Evolutionary conservation across 2,329 filamentous ascomycete genomes (phyloP).

Genomic region (Coleophoma crateriformis): DNA sequence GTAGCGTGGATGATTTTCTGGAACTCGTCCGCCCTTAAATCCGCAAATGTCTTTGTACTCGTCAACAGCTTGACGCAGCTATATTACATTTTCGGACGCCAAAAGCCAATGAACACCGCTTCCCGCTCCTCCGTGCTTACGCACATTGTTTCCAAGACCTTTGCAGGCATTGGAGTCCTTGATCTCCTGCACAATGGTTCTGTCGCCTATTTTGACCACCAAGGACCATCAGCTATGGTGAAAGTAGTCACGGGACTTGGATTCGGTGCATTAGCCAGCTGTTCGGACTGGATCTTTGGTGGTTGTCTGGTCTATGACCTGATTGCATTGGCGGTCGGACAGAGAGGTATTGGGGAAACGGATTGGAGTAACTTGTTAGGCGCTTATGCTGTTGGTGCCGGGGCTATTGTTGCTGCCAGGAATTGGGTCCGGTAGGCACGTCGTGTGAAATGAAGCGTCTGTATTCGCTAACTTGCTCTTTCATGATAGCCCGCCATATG

Average conservation of each 20-base stretch:
- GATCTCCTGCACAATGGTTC: constrained; percentile 54
- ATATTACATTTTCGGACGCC: constrained; percentile 43
- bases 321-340: constrained; percentile 46
- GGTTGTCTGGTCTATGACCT: constrained; percentile 54
- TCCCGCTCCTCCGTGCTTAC: constrained; percentile 48
- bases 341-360: constrained; percentile 34
- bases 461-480: constrained; percentile 5
- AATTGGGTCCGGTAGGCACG: constrained; percentile 44
- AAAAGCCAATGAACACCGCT: constrained; percentile 41
- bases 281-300: constrained; percentile 56
- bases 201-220: constrained; percentile 47
- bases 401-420: constrained; percentile 44
- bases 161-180: constrained; percentile 53
- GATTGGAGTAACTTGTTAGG: constrained; percentile 46
- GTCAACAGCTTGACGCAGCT: constrained; percentile 50
- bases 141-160: constrained; percentile 52
- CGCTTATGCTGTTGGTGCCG: constrained; percentile 43
- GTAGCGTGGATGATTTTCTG: constrained; percentile 57
- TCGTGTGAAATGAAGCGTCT: constrained; percentile 5
- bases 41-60: constrained; percentile 48
- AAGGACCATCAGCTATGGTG: constrained; percentile 37
- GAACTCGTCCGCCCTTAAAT: constrained; percentile 45
- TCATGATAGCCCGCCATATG: constrained; percentile 14
- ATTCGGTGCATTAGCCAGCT: constrained; percentile 40
- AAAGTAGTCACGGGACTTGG: constrained; percentile 48